phyloP scores from a whole-genome alignment of 139 green algal species.

The Chlamydomonas eustigma region DNA sequence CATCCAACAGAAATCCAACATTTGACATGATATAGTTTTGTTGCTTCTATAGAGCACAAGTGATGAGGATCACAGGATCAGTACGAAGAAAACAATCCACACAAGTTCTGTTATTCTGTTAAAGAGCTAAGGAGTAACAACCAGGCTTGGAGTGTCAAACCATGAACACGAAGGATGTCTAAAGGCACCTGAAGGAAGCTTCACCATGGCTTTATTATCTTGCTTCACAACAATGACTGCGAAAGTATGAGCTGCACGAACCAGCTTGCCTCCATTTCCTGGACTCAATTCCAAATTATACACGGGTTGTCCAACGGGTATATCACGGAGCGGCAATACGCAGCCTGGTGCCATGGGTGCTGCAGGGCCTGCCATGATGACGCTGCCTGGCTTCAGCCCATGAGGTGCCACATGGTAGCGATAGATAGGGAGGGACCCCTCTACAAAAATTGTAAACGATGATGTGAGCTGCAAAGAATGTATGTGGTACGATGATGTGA shows the following conservation, averaged over 20 bases:
- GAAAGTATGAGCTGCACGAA: slow-evolving; percentile 64
- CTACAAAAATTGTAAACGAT: not conserved
- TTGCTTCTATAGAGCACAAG: too few species aligned
- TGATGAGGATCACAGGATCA: too few species aligned
- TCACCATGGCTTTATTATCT: slow-evolving; percentile 68
- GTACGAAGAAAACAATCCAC: too few species aligned
- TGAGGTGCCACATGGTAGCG: slow-evolving; percentile 13
- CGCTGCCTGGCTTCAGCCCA: slow-evolving; percentile 53
- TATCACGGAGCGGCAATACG: slow-evolving; percentile 61
- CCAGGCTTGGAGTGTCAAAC: too few species aligned
- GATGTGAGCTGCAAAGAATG: slow-evolving; percentile 1
- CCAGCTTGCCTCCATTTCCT: slow-evolving; percentile 70
- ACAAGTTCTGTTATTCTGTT: too few species aligned
- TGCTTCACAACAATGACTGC: slow-evolving; percentile 56
- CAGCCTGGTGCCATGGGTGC: slow-evolving; percentile 67
- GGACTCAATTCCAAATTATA: slow-evolving; percentile 88
- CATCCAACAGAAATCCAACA: too few species aligned
- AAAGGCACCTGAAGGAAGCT: slow-evolving; percentile 78
- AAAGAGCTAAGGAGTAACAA: too few species aligned
- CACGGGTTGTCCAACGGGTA: slow-evolving; percentile 57
- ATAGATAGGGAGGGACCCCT: not conserved
- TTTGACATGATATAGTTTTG: too few species aligned
- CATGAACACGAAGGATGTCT: too few species aligned
- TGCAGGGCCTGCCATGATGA: slow-evolving; percentile 50
- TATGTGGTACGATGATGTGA: slow-evolving; percentile 1